Evolutionary conservation across 352 stramenopile species (phyloP).

Genomic region (Globisporangium ultimum): DNA sequence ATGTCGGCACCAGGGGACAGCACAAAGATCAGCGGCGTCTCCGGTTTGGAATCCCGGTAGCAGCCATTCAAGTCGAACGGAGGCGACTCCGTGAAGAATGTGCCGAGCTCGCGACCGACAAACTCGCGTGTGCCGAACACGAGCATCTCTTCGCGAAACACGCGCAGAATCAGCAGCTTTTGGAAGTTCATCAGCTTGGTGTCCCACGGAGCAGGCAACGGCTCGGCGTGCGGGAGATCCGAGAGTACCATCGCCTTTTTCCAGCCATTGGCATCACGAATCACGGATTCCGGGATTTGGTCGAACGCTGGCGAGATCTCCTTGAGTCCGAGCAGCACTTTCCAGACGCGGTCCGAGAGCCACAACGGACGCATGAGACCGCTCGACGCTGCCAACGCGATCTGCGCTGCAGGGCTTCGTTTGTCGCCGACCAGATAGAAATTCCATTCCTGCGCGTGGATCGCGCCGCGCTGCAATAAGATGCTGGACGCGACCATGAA

Average conservation of each 20-base stretch:
- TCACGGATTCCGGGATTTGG: conserved; percentile 42
- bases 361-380: conserved; percentile 45
- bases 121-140: conserved; percentile 87
- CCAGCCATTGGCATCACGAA: conserved; percentile 54
- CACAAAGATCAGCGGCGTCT: conserved; percentile 94
- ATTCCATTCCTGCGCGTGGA: conserved; percentile 77
- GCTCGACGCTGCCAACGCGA: conserved; percentile 25
- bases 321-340: conserved; percentile 59
- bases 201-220: conserved; percentile 69
- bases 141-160: conserved; percentile 89
- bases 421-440: conserved; percentile 90
- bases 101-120: conserved; percentile 72
- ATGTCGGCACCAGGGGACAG: conserved; percentile 91
- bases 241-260: conserved; percentile 72
- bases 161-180: conserved; percentile 86
- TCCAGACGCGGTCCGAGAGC: conserved; percentile 82
- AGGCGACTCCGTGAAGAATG: conserved; percentile 87
- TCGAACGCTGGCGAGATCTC: conserved; percentile 58
- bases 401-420: conserved; percentile 49
- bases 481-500: conserved; percentile 93
- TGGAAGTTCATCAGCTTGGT: conserved; percentile 83
- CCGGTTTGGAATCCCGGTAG: conserved; percentile 89
- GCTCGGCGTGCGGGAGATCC: conserved; percentile 71
- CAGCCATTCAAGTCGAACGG: conserved; percentile 91
- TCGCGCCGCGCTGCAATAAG: conserved; percentile 64